phyloP scores from a whole-genome alignment of 768 basidiomycete genomes.

The Tulasnella calospora region DNA sequence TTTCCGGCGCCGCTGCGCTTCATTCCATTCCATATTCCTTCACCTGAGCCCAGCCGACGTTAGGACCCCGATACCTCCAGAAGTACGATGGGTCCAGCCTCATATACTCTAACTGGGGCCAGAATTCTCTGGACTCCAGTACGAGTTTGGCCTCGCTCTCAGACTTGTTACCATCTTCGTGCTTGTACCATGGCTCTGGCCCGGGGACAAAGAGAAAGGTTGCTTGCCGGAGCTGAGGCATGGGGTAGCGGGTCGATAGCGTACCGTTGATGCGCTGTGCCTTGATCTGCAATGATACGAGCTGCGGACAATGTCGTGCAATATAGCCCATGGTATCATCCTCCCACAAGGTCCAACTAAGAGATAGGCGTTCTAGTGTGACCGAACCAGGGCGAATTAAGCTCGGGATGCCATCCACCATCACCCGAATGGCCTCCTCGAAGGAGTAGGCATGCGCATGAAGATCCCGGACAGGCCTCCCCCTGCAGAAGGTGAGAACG shows the following conservation, averaged over 20 bases:
- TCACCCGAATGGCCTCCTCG: no score
- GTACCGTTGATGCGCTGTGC: neutral
- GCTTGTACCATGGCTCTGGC: neutral
- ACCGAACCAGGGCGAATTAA: no score
- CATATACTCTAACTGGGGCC: neutral
- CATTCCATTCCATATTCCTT: neutral
- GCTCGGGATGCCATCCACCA: no score
- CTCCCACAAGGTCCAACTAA: no score
- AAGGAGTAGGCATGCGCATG: no score
- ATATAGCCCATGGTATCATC: neutral
- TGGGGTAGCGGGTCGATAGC: neutral
- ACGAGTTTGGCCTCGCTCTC: neutral
- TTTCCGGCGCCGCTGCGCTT: no score
- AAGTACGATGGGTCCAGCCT: neutral
- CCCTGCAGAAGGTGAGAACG: no score
- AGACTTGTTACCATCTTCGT: neutral
- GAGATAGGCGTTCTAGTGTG: no score
- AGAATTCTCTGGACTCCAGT: neutral
- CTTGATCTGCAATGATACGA: constrained; percentile 35
- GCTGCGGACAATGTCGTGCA: neutral
- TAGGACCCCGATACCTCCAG: neutral
- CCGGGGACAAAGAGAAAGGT: neutral
- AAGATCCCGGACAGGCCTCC: no score
- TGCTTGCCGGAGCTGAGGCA: neutral
- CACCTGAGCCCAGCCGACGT: neutral